Conservation (phyloP, 306 rosid genomes). For the Albizia julibrissin region DNA sequence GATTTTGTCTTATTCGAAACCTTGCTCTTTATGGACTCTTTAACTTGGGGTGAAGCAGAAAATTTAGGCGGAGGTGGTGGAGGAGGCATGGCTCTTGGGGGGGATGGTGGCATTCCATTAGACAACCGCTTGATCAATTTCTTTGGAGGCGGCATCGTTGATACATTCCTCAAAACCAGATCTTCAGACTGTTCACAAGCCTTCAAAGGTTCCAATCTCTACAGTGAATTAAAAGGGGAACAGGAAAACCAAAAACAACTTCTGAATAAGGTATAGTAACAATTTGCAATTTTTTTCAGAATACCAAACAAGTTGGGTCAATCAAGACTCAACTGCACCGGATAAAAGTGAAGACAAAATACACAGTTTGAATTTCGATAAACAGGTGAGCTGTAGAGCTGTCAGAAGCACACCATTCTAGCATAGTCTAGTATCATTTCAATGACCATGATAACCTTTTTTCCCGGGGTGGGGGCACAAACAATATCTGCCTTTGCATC, state of each 20-base stretch:
- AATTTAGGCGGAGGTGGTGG: slow-evolving; percentile 74
- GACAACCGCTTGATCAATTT: slow-evolving; percentile 57
- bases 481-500: neutral
- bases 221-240: slow-evolving; percentile 53
- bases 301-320: slow-evolving; percentile 16
- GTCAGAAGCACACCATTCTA: slow-evolving; percentile 24
- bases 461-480: neutral
- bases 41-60: slow-evolving; percentile 40
- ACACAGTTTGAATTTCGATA: slow-evolving; percentile 3
- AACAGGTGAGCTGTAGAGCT: slow-evolving; percentile 1
- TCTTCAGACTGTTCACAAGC: slow-evolving; percentile 42
- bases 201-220: slow-evolving; percentile 54
- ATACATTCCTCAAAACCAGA: slow-evolving; percentile 60
- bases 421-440: slow-evolving; percentile 7
- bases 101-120: slow-evolving; percentile 56
- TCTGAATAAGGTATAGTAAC: slow-evolving; percentile 35
- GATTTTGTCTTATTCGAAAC: slow-evolving; percentile 40
- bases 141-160: slow-evolving; percentile 84
- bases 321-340: slow-evolving; percentile 16
- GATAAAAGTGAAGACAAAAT: neutral
- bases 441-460: neutral
- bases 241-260: slow-evolving; percentile 45
- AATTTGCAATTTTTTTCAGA: slow-evolving; percentile 8
- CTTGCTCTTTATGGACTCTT: slow-evolving; percentile 49
- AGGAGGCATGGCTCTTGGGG: slow-evolving; percentile 61